Evolutionary conservation across 2,329 filamentous ascomycete genomes (phyloP), one percentile per base, ranked within the genome.

Genomic region (Trichophyton verrucosum): DNA sequence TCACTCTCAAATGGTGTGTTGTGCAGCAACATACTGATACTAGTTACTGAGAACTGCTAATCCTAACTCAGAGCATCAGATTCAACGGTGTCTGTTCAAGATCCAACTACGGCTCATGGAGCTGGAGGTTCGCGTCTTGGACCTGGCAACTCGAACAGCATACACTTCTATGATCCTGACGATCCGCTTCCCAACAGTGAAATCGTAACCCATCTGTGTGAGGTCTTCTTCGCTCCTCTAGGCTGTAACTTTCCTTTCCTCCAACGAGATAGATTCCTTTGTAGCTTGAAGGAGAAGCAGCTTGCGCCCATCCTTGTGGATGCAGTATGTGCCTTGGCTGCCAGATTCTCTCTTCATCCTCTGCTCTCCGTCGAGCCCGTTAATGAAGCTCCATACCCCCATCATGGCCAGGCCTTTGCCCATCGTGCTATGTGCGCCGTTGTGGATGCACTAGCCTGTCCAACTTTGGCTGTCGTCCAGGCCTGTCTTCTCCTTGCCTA

Each of bases 241-340:
- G 90, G 89, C 7, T 94, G 88, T 73, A 95, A 87, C 68, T 95
- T 91, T 68, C 89, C 89, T 0, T 96, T 95, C 66, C 72, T 95
- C 24, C 86, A 86, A 60, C 81, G 85, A 60, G 80, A 86, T 13
- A 84, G 86, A 58, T 91, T 94, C 63, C 76, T 89, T 55, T 81
- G 80, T n/a, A 82, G 90, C 70, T 80, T 95, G 11, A 84, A 85
- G 68, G 89, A 92, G 64, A 95, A 94, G 70, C 82, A 84, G 59
- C 82, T 91, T 5, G 90, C 95, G 67, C 83, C 89, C 0, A 94
- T 95, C 64, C 77, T 96, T 0, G 89, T 95, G 1, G 89, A 95
- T 72, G 86, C 89, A 3, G 86, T 95, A 13, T 95, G 91, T 69
- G 86, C 89, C 3, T 74, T 95, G 55, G 86, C 89, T 33, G 89